Percentiles rank a stretch among this genome's conserved stretches.
phyloP scores from a whole-genome alignment of 331 rosid species.

The Malus hybrid region DNA sequence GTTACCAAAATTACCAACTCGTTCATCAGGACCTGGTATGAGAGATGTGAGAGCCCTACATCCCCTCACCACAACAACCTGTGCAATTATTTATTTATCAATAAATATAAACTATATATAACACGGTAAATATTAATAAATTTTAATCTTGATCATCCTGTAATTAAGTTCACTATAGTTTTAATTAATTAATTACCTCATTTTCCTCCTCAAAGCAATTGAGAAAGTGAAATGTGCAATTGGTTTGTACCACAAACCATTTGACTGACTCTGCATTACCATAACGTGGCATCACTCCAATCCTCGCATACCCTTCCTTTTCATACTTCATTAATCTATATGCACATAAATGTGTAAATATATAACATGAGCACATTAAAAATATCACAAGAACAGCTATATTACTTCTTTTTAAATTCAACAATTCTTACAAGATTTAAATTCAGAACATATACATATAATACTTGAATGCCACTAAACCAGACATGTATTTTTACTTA shows the following conservation, averaged over 20 bases:
- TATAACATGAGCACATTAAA: not conserved
- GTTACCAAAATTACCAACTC: conserved; percentile 1
- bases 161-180: no score
- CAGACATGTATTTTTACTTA: conserved; percentile 23
- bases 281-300: conserved; percentile 71
- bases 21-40: conserved; percentile 37
- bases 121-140: no score
- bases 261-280: conserved; percentile 44
- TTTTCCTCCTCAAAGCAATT: conserved; percentile 54
- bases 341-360: not conserved
- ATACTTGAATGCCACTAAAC: no score
- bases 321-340: conserved; percentile 44
- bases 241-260: conserved; percentile 59
- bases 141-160: no score
- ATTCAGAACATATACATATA: no score
- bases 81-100: not conserved
- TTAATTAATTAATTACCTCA: conserved; percentile 24
- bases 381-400: no score
- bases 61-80: conserved; percentile 62
- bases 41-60: conserved; percentile 55
- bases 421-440: no score
- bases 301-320: conserved; percentile 41
- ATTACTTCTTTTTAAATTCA: not conserved
- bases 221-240: conserved; percentile 50
- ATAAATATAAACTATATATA: no score